Base-by-base conservation (phyloP, 1,139 yeast genomes). In the Yamadazyma atmosphaerica region DNA sequence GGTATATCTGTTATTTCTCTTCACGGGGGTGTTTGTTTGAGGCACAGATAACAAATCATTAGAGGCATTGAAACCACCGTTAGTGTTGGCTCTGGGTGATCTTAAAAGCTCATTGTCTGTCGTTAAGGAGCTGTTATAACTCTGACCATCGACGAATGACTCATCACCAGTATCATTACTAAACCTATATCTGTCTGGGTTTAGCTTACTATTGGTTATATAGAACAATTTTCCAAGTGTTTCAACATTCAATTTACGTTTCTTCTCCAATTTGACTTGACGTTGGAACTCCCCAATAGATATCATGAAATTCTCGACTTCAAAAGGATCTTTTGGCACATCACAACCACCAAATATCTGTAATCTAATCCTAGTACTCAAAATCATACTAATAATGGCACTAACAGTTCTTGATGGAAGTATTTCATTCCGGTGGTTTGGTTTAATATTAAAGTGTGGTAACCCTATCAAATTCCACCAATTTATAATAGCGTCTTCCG, bases 391-490 rank as follows among this genome's bases (percentile, higher is more conserved):
- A 5, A 87, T 58, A 40, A 68, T 52, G 1, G 75, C 77, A 0
- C 86, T 74, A 0, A 83, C 86, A 0, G 88, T 74, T n/a, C 79
- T 69, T 0, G 90, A 75, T 0, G 86, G 81, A 40, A 85, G 57
- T 0, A 74, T 60, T 2, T 86, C 82, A 46, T 77, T 76, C 42
- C 64, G 69, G 10, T 57, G 49, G 40, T 61, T 61, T 52, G 63
- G 83, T 56, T 60, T 73, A 36, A 55, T 68, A 62, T 56, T 76
- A 58, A 72, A 81, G 51, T 82, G 83, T 9, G 77, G 74, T 23
- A 76, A 65, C 0, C 96, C 96, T 47, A 85, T 77, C 33, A 79
- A 60, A 33, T 72, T 73, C 97, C 98, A 90, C 98, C 98, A 92
- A 39, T 73, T 71, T 4, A 62, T 54, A 15, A 88, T 74, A 0